These are phyloP conservation scores for Calocera viscosa DNA, from an alignment of 768 basidiomycete genomes.

Conservation along the genomic window DNA sequence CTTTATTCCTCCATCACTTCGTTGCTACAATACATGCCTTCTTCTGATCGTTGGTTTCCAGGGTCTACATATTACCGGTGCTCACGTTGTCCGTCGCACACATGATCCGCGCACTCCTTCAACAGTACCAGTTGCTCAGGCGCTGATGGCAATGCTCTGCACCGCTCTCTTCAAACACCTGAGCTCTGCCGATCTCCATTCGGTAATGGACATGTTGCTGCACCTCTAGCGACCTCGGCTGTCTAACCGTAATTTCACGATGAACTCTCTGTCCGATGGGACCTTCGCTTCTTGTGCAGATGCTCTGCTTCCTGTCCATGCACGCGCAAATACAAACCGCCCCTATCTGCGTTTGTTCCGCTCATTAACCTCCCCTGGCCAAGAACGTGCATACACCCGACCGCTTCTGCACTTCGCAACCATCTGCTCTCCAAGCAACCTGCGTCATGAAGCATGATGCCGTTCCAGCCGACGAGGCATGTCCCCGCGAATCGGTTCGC, in stretches of 20 bases:
- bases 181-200: too few species aligned
- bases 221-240: too few species aligned
- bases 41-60: neutral
- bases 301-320: neutral
- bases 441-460: neutral
- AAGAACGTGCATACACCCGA: neutral
- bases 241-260: too few species aligned
- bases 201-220: too few species aligned
- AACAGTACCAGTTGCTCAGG: neutral
- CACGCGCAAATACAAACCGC: neutral
- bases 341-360: slow-evolving; percentile 1
- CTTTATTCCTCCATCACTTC: too few species aligned
- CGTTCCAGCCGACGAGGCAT: neutral
- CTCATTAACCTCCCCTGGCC: neutral
- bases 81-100: neutral
- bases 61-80: neutral
- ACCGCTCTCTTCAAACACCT: neutral
- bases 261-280: too few species aligned
- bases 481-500: neutral
- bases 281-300: neutral
- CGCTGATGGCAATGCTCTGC: neutral
- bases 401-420: neutral
- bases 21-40: neutral
- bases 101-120: neutral
- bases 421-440: neutral